A percentile compares a stretch with the other conserved stretches of the same genome.
Conservation (phyloP, 352 stramenopile species). For the Phytophthora uliginosa region DNA sequence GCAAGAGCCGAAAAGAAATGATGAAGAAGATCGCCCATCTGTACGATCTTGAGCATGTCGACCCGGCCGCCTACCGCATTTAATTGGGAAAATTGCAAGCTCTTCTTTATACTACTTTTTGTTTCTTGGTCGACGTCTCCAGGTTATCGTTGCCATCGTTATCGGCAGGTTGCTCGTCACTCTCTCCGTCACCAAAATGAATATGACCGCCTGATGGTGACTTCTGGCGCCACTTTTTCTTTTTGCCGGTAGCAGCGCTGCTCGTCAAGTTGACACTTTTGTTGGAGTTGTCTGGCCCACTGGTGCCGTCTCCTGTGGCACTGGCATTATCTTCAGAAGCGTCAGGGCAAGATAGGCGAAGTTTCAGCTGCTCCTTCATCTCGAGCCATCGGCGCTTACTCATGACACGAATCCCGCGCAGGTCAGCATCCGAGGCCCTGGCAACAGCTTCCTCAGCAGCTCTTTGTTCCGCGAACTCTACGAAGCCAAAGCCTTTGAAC, state of each 20-base stretch:
- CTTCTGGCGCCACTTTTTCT: slow-evolving; percentile 32
- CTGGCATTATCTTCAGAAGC: not conserved
- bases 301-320: not conserved
- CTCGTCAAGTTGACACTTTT: not conserved
- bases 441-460: slow-evolving; percentile 40
- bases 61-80: slow-evolving; percentile 75
- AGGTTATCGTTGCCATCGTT: slow-evolving; percentile 5
- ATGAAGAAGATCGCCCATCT: slow-evolving; percentile 82
- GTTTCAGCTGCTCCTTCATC: slow-evolving; percentile 77
- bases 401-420: slow-evolving; percentile 65
- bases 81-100: slow-evolving; percentile 34
- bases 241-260: slow-evolving; percentile 10
- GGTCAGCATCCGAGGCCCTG: slow-evolving; percentile 20
- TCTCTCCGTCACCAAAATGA: slow-evolving; percentile 48
- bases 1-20: slow-evolving; percentile 85
- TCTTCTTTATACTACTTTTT: slow-evolving; percentile 29
- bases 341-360: slow-evolving; percentile 33
- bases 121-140: slow-evolving; percentile 28
- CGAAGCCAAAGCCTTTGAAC: slow-evolving; percentile 90
- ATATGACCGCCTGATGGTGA: slow-evolving; percentile 39
- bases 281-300: not conserved
- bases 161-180: slow-evolving; percentile 16
- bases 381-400: slow-evolving; percentile 64
- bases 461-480: slow-evolving; percentile 68
- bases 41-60: slow-evolving; percentile 84